phyloP scores from a whole-genome alignment of 2,329 filamentous ascomycete genomes.

The Elsinoe australis region DNA sequence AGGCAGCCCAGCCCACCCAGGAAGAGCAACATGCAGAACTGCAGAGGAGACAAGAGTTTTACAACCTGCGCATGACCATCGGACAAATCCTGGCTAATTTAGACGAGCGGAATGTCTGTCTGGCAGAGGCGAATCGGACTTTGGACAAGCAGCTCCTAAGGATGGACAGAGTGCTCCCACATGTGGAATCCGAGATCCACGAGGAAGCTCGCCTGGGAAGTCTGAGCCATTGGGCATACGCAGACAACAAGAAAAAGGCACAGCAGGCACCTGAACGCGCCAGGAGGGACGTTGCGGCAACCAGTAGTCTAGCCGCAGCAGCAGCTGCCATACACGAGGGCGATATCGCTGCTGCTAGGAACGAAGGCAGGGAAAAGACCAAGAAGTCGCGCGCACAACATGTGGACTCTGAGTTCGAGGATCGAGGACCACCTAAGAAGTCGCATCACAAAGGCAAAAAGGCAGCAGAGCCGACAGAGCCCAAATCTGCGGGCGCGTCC shows the following conservation, averaged over 20 bases:
- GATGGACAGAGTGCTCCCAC: conserved; percentile 78
- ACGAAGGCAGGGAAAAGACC: conserved; percentile 70
- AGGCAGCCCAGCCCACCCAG: conserved; percentile 17
- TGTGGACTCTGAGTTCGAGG: conserved; percentile 73
- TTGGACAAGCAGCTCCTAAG: conserved; percentile 76
- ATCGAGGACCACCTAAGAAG: conserved; percentile 56
- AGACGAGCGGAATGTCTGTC: conserved; percentile 96
- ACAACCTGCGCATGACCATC: conserved; percentile 68
- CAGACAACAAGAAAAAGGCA: conserved; percentile 61
- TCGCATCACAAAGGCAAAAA: conserved; percentile 55
- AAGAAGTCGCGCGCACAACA: conserved; percentile 58
- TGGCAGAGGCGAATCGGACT: conserved; percentile 84
- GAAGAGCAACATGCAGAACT: conserved; percentile 45
- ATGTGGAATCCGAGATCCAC: conserved; percentile 82
- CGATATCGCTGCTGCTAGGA: conserved; percentile 71
- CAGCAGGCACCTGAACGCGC: conserved; percentile 61
- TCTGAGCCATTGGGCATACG: conserved; percentile 89
- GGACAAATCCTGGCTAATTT: conserved; percentile 80
- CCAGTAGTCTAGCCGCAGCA: conserved; percentile 60
- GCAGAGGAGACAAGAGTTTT: conserved; percentile 64
- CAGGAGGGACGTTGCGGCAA: conserved; percentile 68
- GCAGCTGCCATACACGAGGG: conserved; percentile 70
- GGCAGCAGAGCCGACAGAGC: conserved; percentile 41
- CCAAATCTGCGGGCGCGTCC: conserved; percentile 50
- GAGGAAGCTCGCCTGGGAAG: conserved; percentile 92